Evolutionary conservation across 345 rosid species (phyloP).

Genomic region (Citrus reticulata): DNA sequence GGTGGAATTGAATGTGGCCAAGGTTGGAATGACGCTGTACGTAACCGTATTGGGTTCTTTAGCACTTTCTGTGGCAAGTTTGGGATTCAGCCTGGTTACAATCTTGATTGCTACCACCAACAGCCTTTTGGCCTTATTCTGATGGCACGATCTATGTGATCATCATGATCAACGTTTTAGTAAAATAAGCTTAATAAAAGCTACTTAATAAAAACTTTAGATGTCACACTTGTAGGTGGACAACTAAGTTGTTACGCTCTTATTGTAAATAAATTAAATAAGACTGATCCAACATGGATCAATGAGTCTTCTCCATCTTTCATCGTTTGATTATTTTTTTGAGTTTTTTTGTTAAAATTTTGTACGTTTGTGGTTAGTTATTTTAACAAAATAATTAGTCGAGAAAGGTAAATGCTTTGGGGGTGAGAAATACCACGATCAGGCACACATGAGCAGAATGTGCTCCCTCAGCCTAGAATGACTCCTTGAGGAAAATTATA

Average conservation of each 20-base stretch:
- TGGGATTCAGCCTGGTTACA: slow-evolving; percentile 40
- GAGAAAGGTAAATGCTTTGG: too few relatives aligned
- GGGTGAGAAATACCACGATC: too few relatives aligned
- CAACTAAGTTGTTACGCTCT: neutral
- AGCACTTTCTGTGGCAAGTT: slow-evolving; percentile 42
- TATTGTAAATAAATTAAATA: neutral
- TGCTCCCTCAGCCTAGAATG: too few relatives aligned
- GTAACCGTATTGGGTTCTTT: slow-evolving; percentile 52
- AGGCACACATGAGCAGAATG: too few relatives aligned
- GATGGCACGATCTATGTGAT: slow-evolving; percentile 9
- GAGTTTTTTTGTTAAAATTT: too few relatives aligned
- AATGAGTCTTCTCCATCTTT: too few relatives aligned
- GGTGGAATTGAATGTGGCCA: slow-evolving; percentile 61
- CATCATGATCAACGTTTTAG: neutral
- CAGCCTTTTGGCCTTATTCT: slow-evolving; percentile 20
- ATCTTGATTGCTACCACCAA: slow-evolving; percentile 56
- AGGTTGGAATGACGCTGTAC: slow-evolving; percentile 29
- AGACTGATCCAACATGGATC: too few relatives aligned
- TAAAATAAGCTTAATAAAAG: neutral
- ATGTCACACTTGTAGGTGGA: neutral
- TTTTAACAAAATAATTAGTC: too few relatives aligned
- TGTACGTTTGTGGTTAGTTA: too few relatives aligned
- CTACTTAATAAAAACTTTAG: neutral
- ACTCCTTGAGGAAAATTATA: too few relatives aligned
- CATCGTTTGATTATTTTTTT: too few relatives aligned